Conservation (phyloP, 768 basidiomycete genomes). For the Phlegmacium glaucopus region DNA sequence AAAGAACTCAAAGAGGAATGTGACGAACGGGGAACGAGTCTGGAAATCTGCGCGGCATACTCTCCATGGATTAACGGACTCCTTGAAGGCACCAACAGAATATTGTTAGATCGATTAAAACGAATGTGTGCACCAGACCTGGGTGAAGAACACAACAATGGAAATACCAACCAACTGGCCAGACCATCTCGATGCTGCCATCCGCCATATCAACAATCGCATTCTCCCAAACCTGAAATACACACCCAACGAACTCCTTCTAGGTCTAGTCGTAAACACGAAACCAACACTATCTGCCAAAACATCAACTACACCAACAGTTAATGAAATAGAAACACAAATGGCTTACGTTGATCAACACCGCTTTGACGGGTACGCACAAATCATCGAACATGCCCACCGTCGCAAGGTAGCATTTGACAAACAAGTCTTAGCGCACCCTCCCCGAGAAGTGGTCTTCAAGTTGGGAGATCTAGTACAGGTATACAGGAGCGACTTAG, state of each 20-base stretch:
- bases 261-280: conserved; percentile 28
- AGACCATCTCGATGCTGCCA: conserved; percentile 25
- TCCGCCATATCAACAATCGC: conserved; percentile 16
- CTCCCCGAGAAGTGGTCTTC: conserved; percentile 22
- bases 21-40: no score
- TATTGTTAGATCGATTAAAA: conserved; percentile 23
- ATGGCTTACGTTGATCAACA: conserved; percentile 27
- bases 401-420: conserved; percentile 26
- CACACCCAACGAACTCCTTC: conserved; percentile 27
- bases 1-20: no score
- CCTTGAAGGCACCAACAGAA: conserved; percentile 22
- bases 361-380: conserved; percentile 24
- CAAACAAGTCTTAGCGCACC: background rate
- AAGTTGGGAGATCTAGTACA: conserved; percentile 26
- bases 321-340: conserved; percentile 9
- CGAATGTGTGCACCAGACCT: conserved; percentile 29
- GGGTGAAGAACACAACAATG: conserved; percentile 13
- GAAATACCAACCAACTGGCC: conserved; percentile 27
- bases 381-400: conserved; percentile 18
- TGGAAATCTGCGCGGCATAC: no score
- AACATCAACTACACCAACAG: conserved; percentile 1
- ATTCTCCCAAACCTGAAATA: conserved; percentile 23
- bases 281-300: conserved; percentile 5
- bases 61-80: no score
- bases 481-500: conserved; percentile 21